A percentile compares a stretch with the other conserved stretches of the same genome.
Evolutionary conservation across 2,329 filamentous ascomycete genomes (phyloP).

Genomic region (Curvularia eragrostidis): DNA sequence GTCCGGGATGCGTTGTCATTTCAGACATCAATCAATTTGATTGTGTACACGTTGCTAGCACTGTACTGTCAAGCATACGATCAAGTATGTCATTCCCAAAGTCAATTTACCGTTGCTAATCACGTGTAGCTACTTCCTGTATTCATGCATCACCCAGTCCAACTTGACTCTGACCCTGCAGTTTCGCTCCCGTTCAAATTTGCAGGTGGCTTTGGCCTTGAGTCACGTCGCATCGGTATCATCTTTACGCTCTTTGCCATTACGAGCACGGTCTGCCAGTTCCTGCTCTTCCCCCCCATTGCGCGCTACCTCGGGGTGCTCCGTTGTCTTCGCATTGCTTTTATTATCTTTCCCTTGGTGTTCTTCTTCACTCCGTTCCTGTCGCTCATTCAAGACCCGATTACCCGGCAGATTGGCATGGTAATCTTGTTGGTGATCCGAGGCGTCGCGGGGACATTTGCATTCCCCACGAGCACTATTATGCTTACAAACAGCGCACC

Average conservation of each 20-base stretch:
- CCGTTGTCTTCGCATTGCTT: conserved; percentile 72
- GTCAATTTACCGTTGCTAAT: conserved; percentile 12
- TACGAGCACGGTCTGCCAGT: conserved; percentile 80
- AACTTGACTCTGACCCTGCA: conserved; percentile 60
- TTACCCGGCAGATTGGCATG: conserved; percentile 65
- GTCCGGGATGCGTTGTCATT: conserved; percentile 72
- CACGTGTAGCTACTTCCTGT: conserved; percentile 71
- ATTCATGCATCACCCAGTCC: conserved; percentile 78
- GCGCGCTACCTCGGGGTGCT: conserved; percentile 77
- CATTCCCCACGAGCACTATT: conserved; percentile 89
- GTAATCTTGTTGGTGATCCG: conserved; percentile 75
- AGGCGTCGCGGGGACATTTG: conserved; percentile 77
- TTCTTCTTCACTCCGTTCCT: conserved; percentile 86
- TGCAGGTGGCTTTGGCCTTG: conserved; percentile 77
- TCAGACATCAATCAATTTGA: conserved; percentile 76
- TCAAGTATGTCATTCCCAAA: conserved; percentile 55
- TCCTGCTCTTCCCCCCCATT: conserved; percentile 80
- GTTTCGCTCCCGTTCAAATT: conserved; percentile 79
- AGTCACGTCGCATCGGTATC: conserved; percentile 77
- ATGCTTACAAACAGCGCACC: conserved; percentile 85
- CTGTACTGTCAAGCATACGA: conserved; percentile 86
- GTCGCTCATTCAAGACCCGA: conserved; percentile 63
- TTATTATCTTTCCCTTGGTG: conserved; percentile 72
- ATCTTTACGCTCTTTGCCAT: conserved; percentile 86
- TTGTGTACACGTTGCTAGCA: conserved; percentile 80